Evolutionary conservation across 148 eudicot genomes (phyloP).

Genomic region (Persicaria tinctoria): DNA sequence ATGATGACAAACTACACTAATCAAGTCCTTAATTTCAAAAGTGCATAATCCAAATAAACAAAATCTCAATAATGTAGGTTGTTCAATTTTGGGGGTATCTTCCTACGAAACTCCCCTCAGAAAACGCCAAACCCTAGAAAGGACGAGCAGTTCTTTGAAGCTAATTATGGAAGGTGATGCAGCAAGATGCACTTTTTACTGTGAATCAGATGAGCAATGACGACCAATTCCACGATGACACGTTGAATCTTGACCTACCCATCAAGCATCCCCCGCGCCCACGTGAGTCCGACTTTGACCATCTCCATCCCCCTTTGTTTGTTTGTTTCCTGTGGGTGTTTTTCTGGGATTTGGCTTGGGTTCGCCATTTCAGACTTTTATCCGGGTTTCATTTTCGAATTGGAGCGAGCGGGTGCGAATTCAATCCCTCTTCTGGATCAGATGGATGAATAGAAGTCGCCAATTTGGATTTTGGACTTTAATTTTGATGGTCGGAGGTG

Average conservation of each 20-base stretch:
- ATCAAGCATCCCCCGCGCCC: not conserved
- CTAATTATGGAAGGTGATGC: too few relatives aligned
- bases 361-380: slow-evolving; percentile 1
- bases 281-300: not conserved
- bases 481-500: too few relatives aligned
- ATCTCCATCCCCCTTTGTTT: not conserved
- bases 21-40: not conserved
- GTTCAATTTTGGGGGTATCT: not conserved
- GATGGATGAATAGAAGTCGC: not conserved
- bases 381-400: not conserved
- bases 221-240: not conserved
- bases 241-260: slow-evolving; percentile 7
- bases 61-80: not conserved
- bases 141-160: too few relatives aligned
- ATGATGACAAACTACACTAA: too few relatives aligned
- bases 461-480: slow-evolving; percentile 3
- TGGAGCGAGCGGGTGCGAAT: not conserved
- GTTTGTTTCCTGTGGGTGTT: slow-evolving; percentile 6
- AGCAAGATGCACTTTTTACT: not conserved
- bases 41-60: not conserved
- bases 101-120: slow-evolving; percentile 10
- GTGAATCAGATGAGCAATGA: not conserved
- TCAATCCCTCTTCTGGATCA: not conserved
- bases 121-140: not conserved
- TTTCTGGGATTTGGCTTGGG: not conserved